Evolutionary conservation across 345 rosid species (phyloP).

Genomic region (Brassica rapa): DNA sequence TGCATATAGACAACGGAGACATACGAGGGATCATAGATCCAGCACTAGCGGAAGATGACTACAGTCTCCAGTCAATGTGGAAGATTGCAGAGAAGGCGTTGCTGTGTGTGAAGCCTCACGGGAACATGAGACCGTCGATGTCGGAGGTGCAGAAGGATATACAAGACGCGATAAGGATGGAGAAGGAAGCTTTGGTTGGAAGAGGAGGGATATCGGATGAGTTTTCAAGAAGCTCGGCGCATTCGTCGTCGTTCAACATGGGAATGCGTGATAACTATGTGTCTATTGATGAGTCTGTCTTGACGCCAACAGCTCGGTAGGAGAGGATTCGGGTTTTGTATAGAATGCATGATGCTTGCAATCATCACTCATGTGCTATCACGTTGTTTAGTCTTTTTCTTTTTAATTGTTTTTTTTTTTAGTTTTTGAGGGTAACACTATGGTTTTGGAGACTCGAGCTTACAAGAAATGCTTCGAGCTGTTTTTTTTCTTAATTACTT

Average conservation of each 20-base stretch:
- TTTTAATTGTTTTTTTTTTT: not conserved
- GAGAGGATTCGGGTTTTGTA: conserved; percentile 29
- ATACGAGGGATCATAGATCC: conserved; percentile 91
- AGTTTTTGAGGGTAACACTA: not conserved
- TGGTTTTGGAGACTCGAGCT: conserved; percentile 14
- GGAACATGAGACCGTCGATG: conserved; percentile 88
- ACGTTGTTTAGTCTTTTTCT: conserved; percentile 13
- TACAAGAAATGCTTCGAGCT: conserved; percentile 19
- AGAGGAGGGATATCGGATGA: conserved; percentile 82
- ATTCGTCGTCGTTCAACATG: conserved; percentile 68
- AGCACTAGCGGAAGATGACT: conserved; percentile 51
- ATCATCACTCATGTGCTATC: conserved; percentile 14
- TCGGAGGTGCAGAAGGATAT: conserved; percentile 94
- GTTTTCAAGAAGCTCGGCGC: conserved; percentile 65
- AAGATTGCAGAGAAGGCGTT: conserved; percentile 95
- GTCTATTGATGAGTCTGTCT: conserved; percentile 60
- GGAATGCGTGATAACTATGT: conserved; percentile 56
- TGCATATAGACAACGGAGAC: conserved; percentile 93
- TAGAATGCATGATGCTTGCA: conserved; percentile 5
- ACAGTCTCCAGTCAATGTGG: conserved; percentile 97
- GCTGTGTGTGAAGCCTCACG: conserved; percentile 89
- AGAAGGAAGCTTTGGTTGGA: conserved; percentile 52
- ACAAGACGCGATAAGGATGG: conserved; percentile 84
- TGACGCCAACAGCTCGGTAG: conserved; percentile 72
- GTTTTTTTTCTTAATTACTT: not conserved